Evolutionary conservation across 2,329 filamentous ascomycete species (phyloP), one percentile per base, ranked within the genome.

Genomic region (Acarospora socialis): DNA sequence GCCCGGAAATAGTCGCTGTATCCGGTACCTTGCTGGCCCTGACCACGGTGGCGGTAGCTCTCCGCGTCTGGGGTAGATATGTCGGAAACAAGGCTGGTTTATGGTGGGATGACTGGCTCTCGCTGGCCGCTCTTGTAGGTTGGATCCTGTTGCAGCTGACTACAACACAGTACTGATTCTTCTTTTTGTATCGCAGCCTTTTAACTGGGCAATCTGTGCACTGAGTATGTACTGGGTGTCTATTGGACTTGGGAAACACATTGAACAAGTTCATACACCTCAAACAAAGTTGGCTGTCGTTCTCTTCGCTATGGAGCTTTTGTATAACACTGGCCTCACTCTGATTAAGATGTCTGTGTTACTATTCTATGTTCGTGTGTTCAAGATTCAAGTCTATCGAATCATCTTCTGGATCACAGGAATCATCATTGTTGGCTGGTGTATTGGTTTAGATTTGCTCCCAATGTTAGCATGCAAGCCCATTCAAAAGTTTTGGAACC

Each of bases 301-400:
- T 9, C 21, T 32, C 3, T 32, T 32, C 5, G 15, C 16, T 15
- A 16, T 12, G 12, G 26, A 12, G 10, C 15, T 32, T 25, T 8
- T 32, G 23, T 32, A 32, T 15, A 32, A 26, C 8, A 38, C 36
- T 7, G 21, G 12, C 12, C 33, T 38, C 15, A 12, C 28, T 12
- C n/a, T 35, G 5, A 26, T 33, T 5, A 39, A 39, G 21, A 24
- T 21, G 9, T 39, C 37, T 3, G n/a, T 39, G 8, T 13, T 39
- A 15, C 26, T 39, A 13, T 30, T 39, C 7, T 36, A 26, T 20
- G 33, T 30, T 12, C 34, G 37, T n/a, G 36, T 39, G 7, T n/a
- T n/a, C n/a, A n/a, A n/a, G n/a, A n/a, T 32, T 4, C 10, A 10
- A 8, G 4, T 32, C 7, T 26, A 26, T 32, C 21, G 21, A 9